Conservation (phyloP, 306 rosid species). For the Malus fusca region DNA sequence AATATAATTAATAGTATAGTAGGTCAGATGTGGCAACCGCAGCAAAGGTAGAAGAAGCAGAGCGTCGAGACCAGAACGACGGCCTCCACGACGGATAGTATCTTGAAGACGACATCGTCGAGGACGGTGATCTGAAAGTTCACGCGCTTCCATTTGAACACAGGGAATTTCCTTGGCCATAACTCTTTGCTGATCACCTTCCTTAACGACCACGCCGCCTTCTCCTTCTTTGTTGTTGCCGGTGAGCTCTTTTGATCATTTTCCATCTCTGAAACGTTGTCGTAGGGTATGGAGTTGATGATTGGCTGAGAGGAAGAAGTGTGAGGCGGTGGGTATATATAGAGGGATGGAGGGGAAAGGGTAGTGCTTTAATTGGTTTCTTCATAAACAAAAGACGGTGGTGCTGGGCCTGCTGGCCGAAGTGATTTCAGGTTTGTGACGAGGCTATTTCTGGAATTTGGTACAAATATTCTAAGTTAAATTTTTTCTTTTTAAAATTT, state of each 20-base stretch:
- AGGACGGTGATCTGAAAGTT: constrained; percentile 37
- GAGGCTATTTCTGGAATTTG: constrained; percentile 13
- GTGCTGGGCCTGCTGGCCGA: constrained; percentile 15
- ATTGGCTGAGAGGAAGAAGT: background rate
- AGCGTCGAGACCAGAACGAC: constrained; percentile 60
- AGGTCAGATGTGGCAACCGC: constrained; percentile 60
- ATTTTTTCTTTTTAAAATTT: background rate
- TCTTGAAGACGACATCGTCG: constrained; percentile 55
- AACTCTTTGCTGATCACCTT: constrained; percentile 52
- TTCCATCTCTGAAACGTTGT: background rate
- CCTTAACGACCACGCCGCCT: constrained; percentile 47
- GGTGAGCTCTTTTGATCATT: background rate
- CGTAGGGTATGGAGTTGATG: background rate
- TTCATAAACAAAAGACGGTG: background rate
- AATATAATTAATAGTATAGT: background rate
- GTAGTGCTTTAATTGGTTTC: constrained; percentile 11
- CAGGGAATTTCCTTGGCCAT: constrained; percentile 43
- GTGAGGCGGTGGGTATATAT: background rate
- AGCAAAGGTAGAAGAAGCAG: constrained; percentile 77
- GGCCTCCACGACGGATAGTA: constrained; percentile 47
- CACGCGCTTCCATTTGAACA: constrained; percentile 45
- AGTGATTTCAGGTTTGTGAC: background rate
- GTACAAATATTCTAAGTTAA: background rate
- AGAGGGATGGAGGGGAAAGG: background rate
- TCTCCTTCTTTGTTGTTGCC: background rate